Conservation (phyloP, 2,329 filamentous ascomycete genomes). For the Colletotrichum euphorbiae region DNA sequence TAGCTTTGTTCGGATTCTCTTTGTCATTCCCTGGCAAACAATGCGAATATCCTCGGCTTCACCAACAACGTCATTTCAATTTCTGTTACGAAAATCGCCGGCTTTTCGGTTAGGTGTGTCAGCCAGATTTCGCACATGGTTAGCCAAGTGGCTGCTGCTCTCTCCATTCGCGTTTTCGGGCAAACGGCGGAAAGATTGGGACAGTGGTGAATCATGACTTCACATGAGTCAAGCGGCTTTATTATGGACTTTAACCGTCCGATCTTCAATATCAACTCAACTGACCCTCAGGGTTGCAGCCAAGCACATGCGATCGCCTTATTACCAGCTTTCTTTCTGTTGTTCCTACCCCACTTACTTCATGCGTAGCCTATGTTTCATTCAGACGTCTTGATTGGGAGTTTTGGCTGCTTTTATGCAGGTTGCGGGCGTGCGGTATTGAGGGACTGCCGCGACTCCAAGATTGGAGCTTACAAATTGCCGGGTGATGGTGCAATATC, state of each 20-base stretch:
- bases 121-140: not conserved
- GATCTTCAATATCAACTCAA: slow-evolving; percentile 19
- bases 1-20: not conserved
- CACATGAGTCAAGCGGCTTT: slow-evolving; percentile 33
- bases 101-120: not conserved
- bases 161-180: not conserved
- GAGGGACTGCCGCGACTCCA: slow-evolving; percentile 43
- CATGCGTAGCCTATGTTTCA: slow-evolving; percentile 39
- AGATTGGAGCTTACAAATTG: slow-evolving; percentile 57
- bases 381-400: slow-evolving; percentile 48
- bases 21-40: not conserved
- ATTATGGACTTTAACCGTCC: slow-evolving; percentile 21
- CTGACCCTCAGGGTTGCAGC: slow-evolving; percentile 27
- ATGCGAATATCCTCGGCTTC: too few species aligned
- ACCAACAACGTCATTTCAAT: too few species aligned
- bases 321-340: slow-evolving; percentile 28
- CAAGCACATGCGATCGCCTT: slow-evolving; percentile 32
- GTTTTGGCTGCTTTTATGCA: slow-evolving; percentile 37
- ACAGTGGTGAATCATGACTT: slow-evolving; percentile 13
- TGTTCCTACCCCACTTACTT: slow-evolving; percentile 36
- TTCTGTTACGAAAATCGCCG: not conserved
- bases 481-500: slow-evolving; percentile 69
- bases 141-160: not conserved
- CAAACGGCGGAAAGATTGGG: not conserved
- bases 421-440: slow-evolving; percentile 38